These are phyloP conservation scores for Platanthera guangdongensis DNA, from an alignment of 106 monocot genomes.

Conservation along the genomic window DNA sequence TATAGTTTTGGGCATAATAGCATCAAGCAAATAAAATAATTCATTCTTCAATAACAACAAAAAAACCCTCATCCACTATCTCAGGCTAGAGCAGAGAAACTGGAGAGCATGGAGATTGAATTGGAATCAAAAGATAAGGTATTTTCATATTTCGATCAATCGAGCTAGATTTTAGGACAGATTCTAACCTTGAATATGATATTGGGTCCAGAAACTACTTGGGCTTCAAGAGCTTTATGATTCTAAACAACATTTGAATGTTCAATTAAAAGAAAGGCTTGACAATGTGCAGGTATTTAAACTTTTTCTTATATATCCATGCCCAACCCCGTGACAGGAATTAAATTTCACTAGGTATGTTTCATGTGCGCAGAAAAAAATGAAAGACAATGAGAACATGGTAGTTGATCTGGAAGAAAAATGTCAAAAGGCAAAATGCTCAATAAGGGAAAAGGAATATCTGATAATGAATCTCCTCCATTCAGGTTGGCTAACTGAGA, in stretches of 20 bases:
- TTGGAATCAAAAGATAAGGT: constrained; percentile 94
- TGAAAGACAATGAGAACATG: constrained; percentile 55
- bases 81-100: constrained; percentile 84
- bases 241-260: constrained; percentile 59
- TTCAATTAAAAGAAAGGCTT: constrained; percentile 69
- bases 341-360: constrained; percentile 4
- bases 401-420: constrained; percentile 78
- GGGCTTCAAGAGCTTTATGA: constrained; percentile 89
- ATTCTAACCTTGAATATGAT: constrained; percentile 9
- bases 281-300: constrained; percentile 68
- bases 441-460: constrained; percentile 90
- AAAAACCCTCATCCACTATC: neutral
- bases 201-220: constrained; percentile 54
- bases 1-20: neutral
- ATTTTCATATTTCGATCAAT: constrained; percentile 1
- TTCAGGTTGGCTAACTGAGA: constrained; percentile 45
- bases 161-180: neutral
- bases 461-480: constrained; percentile 80
- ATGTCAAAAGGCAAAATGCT: constrained; percentile 67
- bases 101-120: constrained; percentile 70
- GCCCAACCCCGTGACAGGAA: neutral
- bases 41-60: neutral
- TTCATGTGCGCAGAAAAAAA: constrained; percentile 42
- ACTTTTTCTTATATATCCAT: neutral
- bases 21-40: constrained; percentile 1